A percentile compares a stretch with the other conserved stretches of the same genome.
phyloP scores from a whole-genome alignment of 495 filamentous ascomycete species.

The Hamigera avellanea region DNA sequence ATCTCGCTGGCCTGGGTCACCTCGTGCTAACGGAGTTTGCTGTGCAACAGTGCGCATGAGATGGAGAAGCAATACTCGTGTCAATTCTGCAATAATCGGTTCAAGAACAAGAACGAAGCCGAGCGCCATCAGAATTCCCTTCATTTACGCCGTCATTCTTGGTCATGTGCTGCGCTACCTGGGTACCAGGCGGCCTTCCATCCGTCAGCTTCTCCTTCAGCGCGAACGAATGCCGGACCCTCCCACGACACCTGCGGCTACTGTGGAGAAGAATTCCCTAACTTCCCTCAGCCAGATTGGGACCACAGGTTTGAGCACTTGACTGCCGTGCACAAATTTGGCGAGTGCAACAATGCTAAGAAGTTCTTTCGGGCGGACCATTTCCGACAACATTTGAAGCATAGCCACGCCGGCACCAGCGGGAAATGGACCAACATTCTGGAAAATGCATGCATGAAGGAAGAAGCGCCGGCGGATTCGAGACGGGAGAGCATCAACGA shows the following conservation, averaged over 20 bases:
- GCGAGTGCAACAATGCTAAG: slow-evolving; percentile 96
- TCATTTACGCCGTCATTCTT: slow-evolving; percentile 89
- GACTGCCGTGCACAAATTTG: slow-evolving; percentile 85
- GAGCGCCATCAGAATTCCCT: slow-evolving; percentile 96
- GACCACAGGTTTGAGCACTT: slow-evolving; percentile 74
- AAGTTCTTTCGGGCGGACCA: slow-evolving; percentile 98
- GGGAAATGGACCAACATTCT: slow-evolving; percentile 99
- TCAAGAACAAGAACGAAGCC: slow-evolving; percentile 99
- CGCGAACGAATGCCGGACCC: slow-evolving; percentile 25
- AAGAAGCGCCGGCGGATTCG: slow-evolving; percentile 49
- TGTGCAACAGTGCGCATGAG: slow-evolving; percentile 66
- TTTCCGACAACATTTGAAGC: slow-evolving; percentile 96
- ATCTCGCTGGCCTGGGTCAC: neutral
- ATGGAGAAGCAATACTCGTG: slow-evolving; percentile 95
- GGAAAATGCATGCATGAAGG: slow-evolving; percentile 94
- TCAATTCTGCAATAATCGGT: slow-evolving; percentile 82
- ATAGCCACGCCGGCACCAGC: slow-evolving; percentile 91
- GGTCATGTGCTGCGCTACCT: slow-evolving; percentile 87
- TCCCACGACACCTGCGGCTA: slow-evolving; percentile 79
- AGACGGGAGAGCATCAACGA: neutral
- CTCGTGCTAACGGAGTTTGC: too few relatives aligned
- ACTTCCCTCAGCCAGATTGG: slow-evolving; percentile 65
- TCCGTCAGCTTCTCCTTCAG: slow-evolving; percentile 40
- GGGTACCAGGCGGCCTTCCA: slow-evolving; percentile 76
- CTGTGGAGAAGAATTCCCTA: slow-evolving; percentile 86